Evolutionary conservation across 2,329 filamentous ascomycete species (phyloP), one percentile per base, ranked within the genome.

Genomic region (Clonostachys sp.): DNA sequence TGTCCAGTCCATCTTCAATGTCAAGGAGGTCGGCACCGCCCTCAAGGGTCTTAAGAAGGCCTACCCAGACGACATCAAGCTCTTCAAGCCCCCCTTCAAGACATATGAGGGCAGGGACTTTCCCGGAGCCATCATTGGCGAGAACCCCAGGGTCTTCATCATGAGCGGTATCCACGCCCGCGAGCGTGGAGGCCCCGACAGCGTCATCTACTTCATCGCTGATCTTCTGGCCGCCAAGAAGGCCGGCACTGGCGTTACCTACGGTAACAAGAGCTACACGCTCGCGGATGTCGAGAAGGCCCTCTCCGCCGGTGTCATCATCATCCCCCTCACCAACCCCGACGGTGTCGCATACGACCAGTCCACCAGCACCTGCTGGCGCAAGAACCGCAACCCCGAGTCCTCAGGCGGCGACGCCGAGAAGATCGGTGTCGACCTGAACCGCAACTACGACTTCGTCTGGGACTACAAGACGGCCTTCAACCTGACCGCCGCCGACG

Each of bases 211-310:
- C 64, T 80, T 76, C 64, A 66, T 78, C 40, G 65, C 73, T 0
- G 77, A 80, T 53, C 62, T 80, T n/a, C 65, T 80, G 13, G 71
- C 70, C 45, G 77, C 77, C 24, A 68, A 74, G 58, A 72, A 72
- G 55, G 64, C 69, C 44, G 64, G 66, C 18, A 65, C 61, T 5
- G 76, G 75, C 12, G 56, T 80, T 6, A 69, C 62, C 3, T 80
- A 75, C 52, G 76, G 75, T 38, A 62, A 59, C 42, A 71, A 73
- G 54, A 64, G 64, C 1, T 80, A 77, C 59, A 75, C 73, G 45
- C 67, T 69, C 48, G 67, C 67, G 5, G 65, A 80, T 43, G 75
- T 80, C 46, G 68, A 69, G 59, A 70, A 63, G 16, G 73, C 73
- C 8, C 61, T 79, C 40, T 64, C 66, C 16, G 66, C 71, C 2